A percentile compares a stretch with the other conserved stretches of the same genome.
phyloP scores from a whole-genome alignment of 2,329 filamentous ascomycete species.

The Fusarium keratoplasticum region DNA sequence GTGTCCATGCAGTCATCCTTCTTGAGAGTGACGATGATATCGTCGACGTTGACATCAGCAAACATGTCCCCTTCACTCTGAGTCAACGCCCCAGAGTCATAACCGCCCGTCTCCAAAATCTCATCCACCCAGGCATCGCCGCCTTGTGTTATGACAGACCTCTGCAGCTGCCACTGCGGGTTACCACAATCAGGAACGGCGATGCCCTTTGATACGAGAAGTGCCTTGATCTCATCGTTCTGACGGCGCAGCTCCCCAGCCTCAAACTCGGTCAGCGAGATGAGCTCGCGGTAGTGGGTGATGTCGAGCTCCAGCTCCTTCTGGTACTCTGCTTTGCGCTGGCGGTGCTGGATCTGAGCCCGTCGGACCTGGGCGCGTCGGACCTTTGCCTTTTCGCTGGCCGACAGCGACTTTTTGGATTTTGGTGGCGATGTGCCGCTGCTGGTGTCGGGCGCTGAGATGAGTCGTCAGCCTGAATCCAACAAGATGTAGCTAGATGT shows the following conservation, averaged over 20 bases:
- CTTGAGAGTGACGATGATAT: slow-evolving; percentile 55
- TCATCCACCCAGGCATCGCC: slow-evolving; percentile 37
- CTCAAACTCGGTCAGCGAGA: slow-evolving; percentile 57
- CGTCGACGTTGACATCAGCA: slow-evolving; percentile 50
- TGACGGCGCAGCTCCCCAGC: slow-evolving; percentile 51
- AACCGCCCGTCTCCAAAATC: slow-evolving; percentile 12
- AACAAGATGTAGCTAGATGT: background rate
- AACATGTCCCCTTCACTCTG: slow-evolving; percentile 44
- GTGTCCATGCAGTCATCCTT: slow-evolving; percentile 55
- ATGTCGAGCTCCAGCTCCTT: slow-evolving; percentile 66
- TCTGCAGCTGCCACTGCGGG: slow-evolving; percentile 15
- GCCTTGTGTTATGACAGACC: background rate
- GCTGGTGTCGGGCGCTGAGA: slow-evolving; percentile 27
- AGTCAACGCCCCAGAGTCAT: background rate
- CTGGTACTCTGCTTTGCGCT: slow-evolving; percentile 67
- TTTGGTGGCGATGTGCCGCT: slow-evolving; percentile 29
- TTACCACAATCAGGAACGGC: slow-evolving; percentile 18
- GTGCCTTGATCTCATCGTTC: slow-evolving; percentile 57
- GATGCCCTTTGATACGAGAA: slow-evolving; percentile 46
- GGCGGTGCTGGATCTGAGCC: slow-evolving; percentile 66
- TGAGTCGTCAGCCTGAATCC: slow-evolving; percentile 14
- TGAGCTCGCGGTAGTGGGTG: slow-evolving; percentile 59
- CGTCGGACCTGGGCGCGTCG: slow-evolving; percentile 64
- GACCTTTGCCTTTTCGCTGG: slow-evolving; percentile 56
- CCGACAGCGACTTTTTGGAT: slow-evolving; percentile 32